Conservation (phyloP, 2,329 filamentous ascomycete genomes). For the Calonectria pseudoturangicola region DNA sequence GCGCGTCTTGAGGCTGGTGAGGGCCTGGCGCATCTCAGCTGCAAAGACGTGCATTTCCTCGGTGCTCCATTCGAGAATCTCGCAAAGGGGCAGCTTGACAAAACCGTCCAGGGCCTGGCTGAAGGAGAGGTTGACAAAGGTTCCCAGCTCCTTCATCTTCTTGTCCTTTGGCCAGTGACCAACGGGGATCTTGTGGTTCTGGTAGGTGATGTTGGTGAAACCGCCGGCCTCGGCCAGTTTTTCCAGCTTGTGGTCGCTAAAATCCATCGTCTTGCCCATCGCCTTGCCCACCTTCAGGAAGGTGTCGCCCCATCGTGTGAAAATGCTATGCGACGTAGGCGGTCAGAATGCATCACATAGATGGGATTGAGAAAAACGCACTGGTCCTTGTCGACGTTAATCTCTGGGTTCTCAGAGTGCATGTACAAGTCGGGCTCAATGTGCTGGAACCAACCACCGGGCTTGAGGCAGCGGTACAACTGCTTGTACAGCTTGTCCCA, state of each 20-base stretch:
- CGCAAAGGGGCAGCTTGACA: constrained; percentile 49
- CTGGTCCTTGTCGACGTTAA: constrained; percentile 44
- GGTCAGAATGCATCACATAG: rapidly evolving
- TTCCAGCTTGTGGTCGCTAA: constrained; percentile 45
- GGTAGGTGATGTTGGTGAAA: constrained; percentile 21
- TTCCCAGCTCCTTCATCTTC: constrained; percentile 49
- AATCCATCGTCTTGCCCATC: constrained; percentile 46
- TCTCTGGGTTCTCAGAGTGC: constrained; percentile 37
- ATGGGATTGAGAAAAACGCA: not conserved
- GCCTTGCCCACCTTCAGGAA: constrained; percentile 45
- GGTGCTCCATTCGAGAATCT: constrained; percentile 45
- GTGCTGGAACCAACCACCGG: constrained; percentile 53
- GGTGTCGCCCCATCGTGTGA: constrained; percentile 42
- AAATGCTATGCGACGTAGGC: constrained; percentile 35
- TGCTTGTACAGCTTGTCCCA: constrained; percentile 53
- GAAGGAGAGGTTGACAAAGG: constrained; percentile 49
- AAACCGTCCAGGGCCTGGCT: constrained; percentile 51
- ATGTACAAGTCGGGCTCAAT: constrained; percentile 52
- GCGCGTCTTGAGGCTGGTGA: constrained; percentile 45
- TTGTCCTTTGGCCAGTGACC: constrained; percentile 49
- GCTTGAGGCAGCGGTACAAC: constrained; percentile 47
- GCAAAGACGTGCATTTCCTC: constrained; percentile 51
- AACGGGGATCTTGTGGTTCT: constrained; percentile 48
- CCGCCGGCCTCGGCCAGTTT: constrained; percentile 42
- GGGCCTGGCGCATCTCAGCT: constrained; percentile 45